phyloP scores from a whole-genome alignment of 2,329 filamentous ascomycete species.

The Aspergillus sp. region DNA sequence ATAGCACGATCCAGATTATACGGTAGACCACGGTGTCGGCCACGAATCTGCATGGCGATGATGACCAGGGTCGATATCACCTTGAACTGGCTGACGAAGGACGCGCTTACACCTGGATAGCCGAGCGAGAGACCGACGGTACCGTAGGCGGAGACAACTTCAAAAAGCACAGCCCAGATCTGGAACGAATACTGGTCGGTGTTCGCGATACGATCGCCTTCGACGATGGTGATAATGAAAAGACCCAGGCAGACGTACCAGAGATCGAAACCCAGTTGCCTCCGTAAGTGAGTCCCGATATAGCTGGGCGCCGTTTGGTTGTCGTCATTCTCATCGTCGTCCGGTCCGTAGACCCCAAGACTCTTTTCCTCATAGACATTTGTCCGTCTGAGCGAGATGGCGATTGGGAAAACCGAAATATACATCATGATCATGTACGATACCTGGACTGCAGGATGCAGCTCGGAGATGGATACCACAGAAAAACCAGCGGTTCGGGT shows the following conservation, averaged over 20 bases:
- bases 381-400: conserved; percentile 87
- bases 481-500: conserved; percentile 90
- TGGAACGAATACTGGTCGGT: conserved; percentile 60
- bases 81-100: conserved; percentile 79
- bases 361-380: conserved; percentile 89
- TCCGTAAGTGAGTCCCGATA: conserved; percentile 84
- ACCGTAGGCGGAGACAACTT: conserved; percentile 87
- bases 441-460: conserved; percentile 92
- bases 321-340: conserved; percentile 52
- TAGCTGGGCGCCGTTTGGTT: conserved; percentile 71
- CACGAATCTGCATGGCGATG: conserved; percentile 66
- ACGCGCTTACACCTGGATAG: conserved; percentile 72
- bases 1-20: conserved; percentile 71
- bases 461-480: conserved; percentile 69
- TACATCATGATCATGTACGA: conserved; percentile 99
- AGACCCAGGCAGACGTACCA: conserved; percentile 96
- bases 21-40: conserved; percentile 64
- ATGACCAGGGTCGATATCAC: conserved; percentile 67
- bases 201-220: conserved; percentile 69
- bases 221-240: conserved; percentile 88
- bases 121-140: conserved; percentile 91
- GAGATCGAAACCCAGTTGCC: conserved; percentile 92
- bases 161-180: conserved; percentile 73
- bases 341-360: conserved; percentile 69
- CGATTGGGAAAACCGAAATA: conserved; percentile 93